Conservation (phyloP, 176 grass and related monocot species). For the Eragrostis nindensis region DNA sequence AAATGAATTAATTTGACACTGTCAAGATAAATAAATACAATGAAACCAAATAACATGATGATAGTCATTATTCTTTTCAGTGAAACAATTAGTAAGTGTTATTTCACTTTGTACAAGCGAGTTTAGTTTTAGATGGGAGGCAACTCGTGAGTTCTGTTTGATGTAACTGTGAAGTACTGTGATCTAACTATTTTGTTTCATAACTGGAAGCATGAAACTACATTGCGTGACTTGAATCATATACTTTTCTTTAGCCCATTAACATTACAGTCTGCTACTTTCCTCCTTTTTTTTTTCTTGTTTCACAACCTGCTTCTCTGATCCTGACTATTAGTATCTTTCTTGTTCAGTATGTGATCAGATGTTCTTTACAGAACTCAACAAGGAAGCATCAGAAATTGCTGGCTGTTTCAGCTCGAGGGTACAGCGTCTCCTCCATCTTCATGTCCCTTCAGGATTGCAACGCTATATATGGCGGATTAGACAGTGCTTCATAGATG, state of each 20-base stretch:
- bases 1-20: background rate
- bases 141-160: constrained; percentile 10
- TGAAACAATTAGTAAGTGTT: background rate
- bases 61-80: background rate
- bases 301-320: constrained; percentile 15
- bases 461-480: constrained; percentile 64
- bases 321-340: constrained; percentile 32
- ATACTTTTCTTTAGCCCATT: background rate
- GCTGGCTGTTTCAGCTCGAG: constrained; percentile 81
- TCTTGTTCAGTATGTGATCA: constrained; percentile 65
- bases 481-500: constrained; percentile 70
- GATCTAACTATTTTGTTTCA: background rate
- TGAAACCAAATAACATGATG: constrained; percentile 11
- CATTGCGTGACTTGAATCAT: background rate
- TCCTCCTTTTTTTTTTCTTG: background rate
- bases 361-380: constrained; percentile 82
- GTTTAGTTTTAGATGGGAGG: background rate
- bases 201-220: constrained; percentile 6
- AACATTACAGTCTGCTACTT: background rate
- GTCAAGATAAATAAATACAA: background rate
- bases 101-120: constrained; percentile 31
- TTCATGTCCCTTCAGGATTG: constrained; percentile 75
- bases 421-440: constrained; percentile 67
- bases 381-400: constrained; percentile 74
- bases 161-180: constrained; percentile 11